A percentile compares a stretch with the other conserved stretches of the same genome.
Conservation (phyloP, 495 filamentous ascomycete species). For the Copromyces sp. region DNA sequence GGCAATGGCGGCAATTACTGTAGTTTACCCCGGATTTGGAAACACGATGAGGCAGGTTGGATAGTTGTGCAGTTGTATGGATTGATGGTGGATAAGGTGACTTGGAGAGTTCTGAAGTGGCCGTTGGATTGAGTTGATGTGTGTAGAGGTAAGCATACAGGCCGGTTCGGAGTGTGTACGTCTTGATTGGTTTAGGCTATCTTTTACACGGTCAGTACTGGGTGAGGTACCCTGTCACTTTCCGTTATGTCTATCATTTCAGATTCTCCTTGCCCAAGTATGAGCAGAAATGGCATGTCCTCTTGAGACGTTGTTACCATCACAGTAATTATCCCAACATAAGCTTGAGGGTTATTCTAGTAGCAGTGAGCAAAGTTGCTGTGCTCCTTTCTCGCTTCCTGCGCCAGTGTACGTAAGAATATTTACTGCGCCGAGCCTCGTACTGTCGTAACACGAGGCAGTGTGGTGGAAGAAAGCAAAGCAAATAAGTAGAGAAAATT, state of each 20-base stretch:
- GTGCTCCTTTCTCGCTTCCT: not conserved
- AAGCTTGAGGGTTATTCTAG: too few relatives aligned
- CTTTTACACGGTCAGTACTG: not conserved
- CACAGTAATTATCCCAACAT: too few relatives aligned
- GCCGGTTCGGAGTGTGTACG: not conserved
- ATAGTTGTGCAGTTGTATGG: not conserved
- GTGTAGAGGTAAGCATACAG: not conserved
- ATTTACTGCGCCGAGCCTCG: not conserved
- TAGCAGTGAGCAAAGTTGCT: not conserved
- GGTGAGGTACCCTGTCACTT: not conserved
- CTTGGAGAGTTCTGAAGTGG: not conserved
- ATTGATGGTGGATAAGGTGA: not conserved
- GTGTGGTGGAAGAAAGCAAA: not conserved
- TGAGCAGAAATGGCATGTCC: too few relatives aligned
- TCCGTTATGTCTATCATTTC: not conserved
- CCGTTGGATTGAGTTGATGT: not conserved
- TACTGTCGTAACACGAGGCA: not conserved
- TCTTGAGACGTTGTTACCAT: too few relatives aligned
- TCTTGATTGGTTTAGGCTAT: not conserved
- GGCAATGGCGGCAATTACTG: not conserved
- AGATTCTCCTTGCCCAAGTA: not conserved
- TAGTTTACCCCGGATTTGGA: not conserved
- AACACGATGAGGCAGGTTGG: not conserved
- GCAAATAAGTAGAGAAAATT: not conserved
- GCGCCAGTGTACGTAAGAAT: not conserved